Base-by-base conservation (phyloP, 148 eudicot genomes). In the Rhododendron mucronatum region DNA sequence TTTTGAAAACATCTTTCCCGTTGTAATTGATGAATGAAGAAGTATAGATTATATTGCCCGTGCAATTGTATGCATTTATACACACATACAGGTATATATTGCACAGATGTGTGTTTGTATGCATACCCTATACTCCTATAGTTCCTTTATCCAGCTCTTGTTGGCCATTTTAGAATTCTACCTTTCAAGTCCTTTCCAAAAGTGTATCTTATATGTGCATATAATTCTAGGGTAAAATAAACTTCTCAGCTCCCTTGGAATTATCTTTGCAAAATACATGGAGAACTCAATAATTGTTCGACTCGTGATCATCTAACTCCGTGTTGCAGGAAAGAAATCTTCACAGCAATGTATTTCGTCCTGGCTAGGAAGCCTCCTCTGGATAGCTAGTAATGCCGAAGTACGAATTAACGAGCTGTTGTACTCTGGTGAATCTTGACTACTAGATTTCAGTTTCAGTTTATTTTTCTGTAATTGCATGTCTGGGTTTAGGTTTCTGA, bases 291-390 rank as follows among this genome's bases (percentile, higher is more conserved):
- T 39, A 75, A 35, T 20, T 75, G 26, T 37, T 20, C 44, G 45
- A 39, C 47, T 39, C 5, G 5, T 75, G 79, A 75, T 20, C 21
- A 28, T 59, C 1, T 87, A 3, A n/a, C 45, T 39, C 18, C 4
- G 44, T 73, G 11, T 89, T 89, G 33, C 93, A 95, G 98, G 97
- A 94, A 90, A 89, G 98, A 93, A 90, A 93, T 95, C 73, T 95
- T 95, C 93, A 95, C 98, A 1, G 93, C 98, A 7, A 91, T 94
- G 96, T 95, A 95, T 75, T 95, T 95, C 89, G 93, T 95, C 91
- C 71, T 95, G 88, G 97, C 88, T 45, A 92, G 95, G 82, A 95
- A 95, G 92, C 98, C 98, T 16, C 83, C 79, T 41, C 75, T 85
- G 84, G 88, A 83, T 39, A 71, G 76, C 39, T 63, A 75, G 21